A percentile compares a stretch with the other conserved stretches of the same genome.
These are phyloP conservation scores for Paspalum notatum DNA, from an alignment of 176 grass and related monocot genomes.

Conservation along the genomic window DNA sequence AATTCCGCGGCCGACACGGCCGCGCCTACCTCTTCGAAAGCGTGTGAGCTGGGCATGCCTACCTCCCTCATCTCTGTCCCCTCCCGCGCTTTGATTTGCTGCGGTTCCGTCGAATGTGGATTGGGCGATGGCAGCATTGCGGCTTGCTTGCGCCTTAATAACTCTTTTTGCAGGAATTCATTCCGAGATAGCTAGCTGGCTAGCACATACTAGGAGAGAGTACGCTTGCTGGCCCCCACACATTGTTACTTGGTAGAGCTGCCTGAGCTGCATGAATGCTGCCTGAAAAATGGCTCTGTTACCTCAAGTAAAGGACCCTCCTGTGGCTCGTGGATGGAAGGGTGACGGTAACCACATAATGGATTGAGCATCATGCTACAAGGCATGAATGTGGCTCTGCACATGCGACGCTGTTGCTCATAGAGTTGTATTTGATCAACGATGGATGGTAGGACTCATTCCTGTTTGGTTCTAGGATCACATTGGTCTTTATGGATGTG, in stretches of 20 bases:
- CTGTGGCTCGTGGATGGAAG: not conserved
- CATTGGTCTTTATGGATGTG: not conserved
- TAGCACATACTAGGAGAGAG: not conserved
- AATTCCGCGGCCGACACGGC: slow-evolving; percentile 71
- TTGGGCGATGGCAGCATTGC: slow-evolving; percentile 18
- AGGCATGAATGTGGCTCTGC: not conserved
- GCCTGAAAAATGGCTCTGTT: not conserved
- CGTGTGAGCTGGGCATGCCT: slow-evolving; percentile 60
- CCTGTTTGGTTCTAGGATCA: not conserved
- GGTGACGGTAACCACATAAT: not conserved
- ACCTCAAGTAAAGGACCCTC: not conserved
- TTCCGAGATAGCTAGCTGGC: not conserved
- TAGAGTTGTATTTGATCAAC: not conserved
- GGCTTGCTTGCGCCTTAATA: not conserved
- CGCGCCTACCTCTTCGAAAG: slow-evolving; percentile 81
- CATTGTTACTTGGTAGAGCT: not conserved
- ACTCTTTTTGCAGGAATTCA: not conserved
- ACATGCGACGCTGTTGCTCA: not conserved
- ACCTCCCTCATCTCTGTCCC: not conserved
- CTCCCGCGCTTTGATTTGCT: not conserved
- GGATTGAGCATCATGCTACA: not conserved
- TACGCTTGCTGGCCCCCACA: not conserved
- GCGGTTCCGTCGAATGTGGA: not conserved
- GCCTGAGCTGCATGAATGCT: not conserved
- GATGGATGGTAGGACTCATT: not conserved